A percentile compares a stretch with the other conserved stretches of the same genome.
Conservation (phyloP, 768 basidiomycete genomes). For the Tephrocybe rancida region DNA sequence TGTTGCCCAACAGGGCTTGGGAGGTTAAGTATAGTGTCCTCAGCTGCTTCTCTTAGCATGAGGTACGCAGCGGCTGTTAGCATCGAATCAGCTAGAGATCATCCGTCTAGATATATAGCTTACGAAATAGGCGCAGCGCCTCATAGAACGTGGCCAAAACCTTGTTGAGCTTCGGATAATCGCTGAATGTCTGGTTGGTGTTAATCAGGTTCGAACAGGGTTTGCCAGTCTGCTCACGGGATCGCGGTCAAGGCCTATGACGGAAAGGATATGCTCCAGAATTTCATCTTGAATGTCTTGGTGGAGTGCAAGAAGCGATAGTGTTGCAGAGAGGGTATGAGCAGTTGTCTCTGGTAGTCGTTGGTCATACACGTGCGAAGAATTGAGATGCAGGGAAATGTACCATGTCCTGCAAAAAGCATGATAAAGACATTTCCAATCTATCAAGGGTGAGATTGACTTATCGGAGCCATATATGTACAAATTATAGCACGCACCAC, state of each 20-base stretch:
- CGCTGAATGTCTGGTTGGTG: conserved; percentile 42
- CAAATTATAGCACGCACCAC: conserved; percentile 37
- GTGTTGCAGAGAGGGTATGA: conserved; percentile 39
- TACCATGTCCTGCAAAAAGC: conserved; percentile 61
- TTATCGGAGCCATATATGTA: background rate
- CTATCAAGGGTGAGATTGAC: conserved; percentile 21
- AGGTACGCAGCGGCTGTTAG: conserved; percentile 36
- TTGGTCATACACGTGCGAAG: background rate
- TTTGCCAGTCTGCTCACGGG: conserved; percentile 25
- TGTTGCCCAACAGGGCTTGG: conserved; percentile 39
- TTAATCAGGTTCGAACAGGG: conserved; percentile 10
- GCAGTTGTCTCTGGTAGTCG: conserved; percentile 41
- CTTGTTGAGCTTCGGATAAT: conserved; percentile 41
- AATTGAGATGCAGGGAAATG: background rate
- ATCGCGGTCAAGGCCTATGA: conserved; percentile 32
- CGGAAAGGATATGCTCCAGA: conserved; percentile 35
- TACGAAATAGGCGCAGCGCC: conserved; percentile 44
- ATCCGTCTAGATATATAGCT: too few relatives aligned
- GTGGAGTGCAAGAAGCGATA: conserved; percentile 41
- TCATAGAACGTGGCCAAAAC: conserved; percentile 43
- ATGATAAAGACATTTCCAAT: conserved; percentile 54
- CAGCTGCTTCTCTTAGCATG: conserved; percentile 39
- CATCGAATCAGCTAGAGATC: background rate
- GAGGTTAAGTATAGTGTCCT: conserved; percentile 40
- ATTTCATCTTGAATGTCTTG: conserved; percentile 44